A percentile compares a stretch with the other conserved stretches of the same genome.
phyloP scores from a whole-genome alignment of 2,329 filamentous ascomycete species.

The Aureobasidium mangrovei region DNA sequence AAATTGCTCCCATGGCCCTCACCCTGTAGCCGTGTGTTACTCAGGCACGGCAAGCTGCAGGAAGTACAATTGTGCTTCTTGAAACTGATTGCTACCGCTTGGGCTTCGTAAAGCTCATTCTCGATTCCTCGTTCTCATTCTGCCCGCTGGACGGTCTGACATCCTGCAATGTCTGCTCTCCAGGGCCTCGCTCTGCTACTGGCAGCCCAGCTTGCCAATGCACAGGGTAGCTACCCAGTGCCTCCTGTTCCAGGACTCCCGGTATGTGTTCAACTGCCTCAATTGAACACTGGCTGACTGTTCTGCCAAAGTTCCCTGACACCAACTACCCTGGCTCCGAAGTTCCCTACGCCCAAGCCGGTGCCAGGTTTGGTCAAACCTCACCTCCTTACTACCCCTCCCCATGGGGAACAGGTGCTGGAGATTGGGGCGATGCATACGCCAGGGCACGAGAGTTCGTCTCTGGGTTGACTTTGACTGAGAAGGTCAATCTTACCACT shows the following conservation, averaged over 20 bases:
- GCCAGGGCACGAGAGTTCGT: slow-evolving; percentile 69
- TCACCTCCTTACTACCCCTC: slow-evolving; percentile 71
- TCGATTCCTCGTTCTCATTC: not conserved
- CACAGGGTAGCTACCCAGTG: slow-evolving; percentile 18
- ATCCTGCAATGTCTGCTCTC: slow-evolving; percentile 4
- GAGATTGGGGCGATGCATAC: slow-evolving; percentile 69
- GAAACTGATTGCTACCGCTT: too few species aligned
- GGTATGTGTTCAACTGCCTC: not conserved
- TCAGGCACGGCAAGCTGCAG: slow-evolving; percentile 6
- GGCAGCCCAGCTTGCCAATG: slow-evolving; percentile 24
- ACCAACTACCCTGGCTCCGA: slow-evolving; percentile 22
- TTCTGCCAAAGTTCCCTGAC: slow-evolving; percentile 19
- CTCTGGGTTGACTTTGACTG: slow-evolving; percentile 68
- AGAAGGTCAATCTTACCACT: slow-evolving; percentile 94
- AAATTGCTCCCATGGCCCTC: not conserved
- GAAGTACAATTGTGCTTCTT: not conserved
- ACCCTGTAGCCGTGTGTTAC: not conserved
- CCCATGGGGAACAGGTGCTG: slow-evolving; percentile 71
- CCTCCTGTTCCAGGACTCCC: slow-evolving; percentile 19
- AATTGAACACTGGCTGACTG: not conserved
- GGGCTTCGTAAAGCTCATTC: too few species aligned
- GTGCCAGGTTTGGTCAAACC: slow-evolving; percentile 25
- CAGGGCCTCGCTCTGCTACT: slow-evolving; percentile 18
- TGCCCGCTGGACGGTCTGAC: not conserved
- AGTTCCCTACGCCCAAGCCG: slow-evolving; percentile 22